A percentile compares a stretch with the other conserved stretches of the same genome.
Evolutionary conservation across 192 early-diverging fungal species (phyloP).

Genomic region (Allomyces macrogynus): DNA sequence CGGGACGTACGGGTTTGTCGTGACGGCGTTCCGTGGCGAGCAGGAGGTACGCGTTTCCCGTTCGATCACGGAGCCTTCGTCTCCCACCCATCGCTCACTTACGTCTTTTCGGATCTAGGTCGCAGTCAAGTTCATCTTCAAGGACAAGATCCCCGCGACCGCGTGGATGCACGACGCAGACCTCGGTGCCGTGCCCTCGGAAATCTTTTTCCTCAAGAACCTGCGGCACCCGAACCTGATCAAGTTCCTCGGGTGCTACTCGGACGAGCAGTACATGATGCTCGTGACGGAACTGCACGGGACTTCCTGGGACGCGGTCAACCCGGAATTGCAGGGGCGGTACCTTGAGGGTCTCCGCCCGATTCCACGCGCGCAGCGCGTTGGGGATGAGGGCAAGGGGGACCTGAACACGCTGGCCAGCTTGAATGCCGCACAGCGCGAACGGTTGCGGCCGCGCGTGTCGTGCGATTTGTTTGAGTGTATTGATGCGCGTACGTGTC

Average conservation of each 20-base stretch:
- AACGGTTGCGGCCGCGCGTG: neutral
- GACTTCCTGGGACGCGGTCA: slow-evolving; percentile 13
- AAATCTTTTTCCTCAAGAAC: slow-evolving; percentile 23
- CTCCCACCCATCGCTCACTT: too few relatives aligned
- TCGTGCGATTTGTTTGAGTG: slow-evolving; percentile 32
- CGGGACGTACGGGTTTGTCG: slow-evolving; percentile 28
- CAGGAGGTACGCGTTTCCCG: neutral
- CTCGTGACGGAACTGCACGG: slow-evolving; percentile 29
- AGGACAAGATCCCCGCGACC: slow-evolving; percentile 12
- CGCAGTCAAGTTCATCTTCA: slow-evolving; percentile 31
- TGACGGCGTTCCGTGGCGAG: slow-evolving; percentile 10
- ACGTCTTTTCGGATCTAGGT: slow-evolving; percentile 8
- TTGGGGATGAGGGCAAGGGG: neutral
- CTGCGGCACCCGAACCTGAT: slow-evolving; percentile 20
- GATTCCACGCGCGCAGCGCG: neutral
- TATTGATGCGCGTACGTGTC: slow-evolving; percentile 15
- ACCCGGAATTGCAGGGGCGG: slow-evolving; percentile 7
- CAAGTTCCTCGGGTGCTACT: slow-evolving; percentile 19
- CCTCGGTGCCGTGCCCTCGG: slow-evolving; percentile 18
- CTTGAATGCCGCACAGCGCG: neutral
- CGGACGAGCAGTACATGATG: slow-evolving; percentile 23
- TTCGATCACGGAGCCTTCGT: too few relatives aligned
- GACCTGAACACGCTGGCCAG: neutral
- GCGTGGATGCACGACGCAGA: slow-evolving; percentile 17
- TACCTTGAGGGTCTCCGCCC: neutral